Evolutionary conservation across 2,329 filamentous ascomycete species (phyloP), one percentile per base, ranked within the genome.

Genomic region (Alternaria brassicae): DNA sequence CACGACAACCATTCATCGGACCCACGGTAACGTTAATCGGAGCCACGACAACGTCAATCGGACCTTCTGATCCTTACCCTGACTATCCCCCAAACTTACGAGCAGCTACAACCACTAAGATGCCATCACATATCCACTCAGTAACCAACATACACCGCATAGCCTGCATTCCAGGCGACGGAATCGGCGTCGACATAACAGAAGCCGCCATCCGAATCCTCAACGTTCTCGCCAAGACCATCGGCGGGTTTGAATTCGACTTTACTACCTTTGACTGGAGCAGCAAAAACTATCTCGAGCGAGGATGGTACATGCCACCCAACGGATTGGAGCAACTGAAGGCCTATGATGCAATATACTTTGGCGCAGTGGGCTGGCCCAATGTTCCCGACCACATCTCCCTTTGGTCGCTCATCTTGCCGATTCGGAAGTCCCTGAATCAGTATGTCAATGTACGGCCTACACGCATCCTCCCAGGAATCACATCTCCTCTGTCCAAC

Each of bases 401-500:
- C 0, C 83, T 91, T 1, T 91, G 89, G 89, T 83, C 84, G 7
- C 83, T 89, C 30, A 85, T 89, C 42, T 79, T 91, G 7, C 87
- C 87, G 17, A 90, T 91, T 68, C 85, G 89, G 36, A 86, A 89
- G 51, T 82, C 86, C 36, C 82, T 91, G 44, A 88, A 90, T 61
- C 88, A 90, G 68, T 91, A 89, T 68, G 84, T 89, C 63, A 91
- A 90, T 63, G 82, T 91, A 0, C 83, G 89, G 0, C 89, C 75
- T 0, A 82, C 80, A 7, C 71, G 79, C 17, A 80, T 83, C 47
- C 64, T 83, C 3, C 72, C 73, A 5, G 81, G 81, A 15, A 80
- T 76, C 7, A 71, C 67, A 7, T 78, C 78, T 23, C 81, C 81
- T 1, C 59, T 83, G 6, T 71, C 71, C 5, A 73, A 77, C 30